Conservation (phyloP, 768 basidiomycete genomes). For the Mycena amicta region DNA sequence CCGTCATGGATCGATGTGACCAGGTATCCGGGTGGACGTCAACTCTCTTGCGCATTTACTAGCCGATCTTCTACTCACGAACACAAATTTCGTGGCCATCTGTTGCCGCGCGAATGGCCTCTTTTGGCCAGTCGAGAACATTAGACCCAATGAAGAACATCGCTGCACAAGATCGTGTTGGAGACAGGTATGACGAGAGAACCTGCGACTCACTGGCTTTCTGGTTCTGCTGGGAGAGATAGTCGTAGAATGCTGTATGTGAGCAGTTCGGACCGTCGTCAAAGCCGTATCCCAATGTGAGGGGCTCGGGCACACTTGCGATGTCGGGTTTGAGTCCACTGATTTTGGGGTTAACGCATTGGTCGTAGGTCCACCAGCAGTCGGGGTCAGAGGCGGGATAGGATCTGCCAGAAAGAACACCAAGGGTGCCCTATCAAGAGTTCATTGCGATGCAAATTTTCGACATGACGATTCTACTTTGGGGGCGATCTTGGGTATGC, state of each 20-base stretch:
- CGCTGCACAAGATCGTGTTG: slow-evolving; percentile 1
- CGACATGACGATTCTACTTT: too few species aligned
- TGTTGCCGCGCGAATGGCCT: slow-evolving; percentile 16
- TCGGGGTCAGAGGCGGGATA: background rate
- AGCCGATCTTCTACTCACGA: slow-evolving; percentile 15
- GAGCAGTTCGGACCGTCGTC: slow-evolving; percentile 71
- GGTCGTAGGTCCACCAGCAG: slow-evolving; percentile 1
- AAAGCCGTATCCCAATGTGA: slow-evolving; percentile 60
- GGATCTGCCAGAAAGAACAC: background rate
- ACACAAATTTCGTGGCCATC: slow-evolving; percentile 21
- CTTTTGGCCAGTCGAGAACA: slow-evolving; percentile 11
- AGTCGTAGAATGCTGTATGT: slow-evolving; percentile 66
- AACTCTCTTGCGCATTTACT: too few species aligned
- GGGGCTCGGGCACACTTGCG: slow-evolving; percentile 44
- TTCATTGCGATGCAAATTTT: too few species aligned
- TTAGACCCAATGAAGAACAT: slow-evolving; percentile 21
- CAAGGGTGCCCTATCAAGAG: background rate
- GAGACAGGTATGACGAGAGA: too few species aligned
- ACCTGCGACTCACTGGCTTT: slow-evolving; percentile 53
- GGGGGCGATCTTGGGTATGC: background rate
- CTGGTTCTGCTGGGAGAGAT: slow-evolving; percentile 51
- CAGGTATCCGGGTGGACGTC: slow-evolving; percentile 49
- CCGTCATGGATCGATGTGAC: slow-evolving; percentile 63
- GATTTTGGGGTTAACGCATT: slow-evolving; percentile 37
- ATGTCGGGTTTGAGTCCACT: slow-evolving; percentile 32